Percentiles rank a stretch among this genome's conserved stretches.
phyloP scores from a whole-genome alignment of 2,329 filamentous ascomycete genomes.

The Colletotrichum graminicola region DNA sequence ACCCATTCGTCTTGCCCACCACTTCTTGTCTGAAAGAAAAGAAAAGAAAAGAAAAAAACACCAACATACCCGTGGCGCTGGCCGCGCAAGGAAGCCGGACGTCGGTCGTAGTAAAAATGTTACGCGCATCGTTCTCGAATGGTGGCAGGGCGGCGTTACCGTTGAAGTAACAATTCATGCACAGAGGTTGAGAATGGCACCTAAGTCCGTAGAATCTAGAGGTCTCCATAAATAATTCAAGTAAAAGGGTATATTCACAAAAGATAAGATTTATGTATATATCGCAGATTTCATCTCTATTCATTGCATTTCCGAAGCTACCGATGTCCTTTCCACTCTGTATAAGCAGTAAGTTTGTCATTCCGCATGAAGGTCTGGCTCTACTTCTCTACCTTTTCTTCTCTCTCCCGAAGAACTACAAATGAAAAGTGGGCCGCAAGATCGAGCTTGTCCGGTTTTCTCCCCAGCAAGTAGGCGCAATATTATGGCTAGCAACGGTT shows the following conservation, averaged over 20 bases:
- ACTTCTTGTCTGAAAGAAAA: neutral
- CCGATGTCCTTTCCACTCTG: too few species aligned
- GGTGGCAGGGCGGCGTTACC: neutral
- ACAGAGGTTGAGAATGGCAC: neutral
- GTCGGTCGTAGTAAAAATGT: conserved; percentile 26
- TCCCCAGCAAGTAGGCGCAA: neutral
- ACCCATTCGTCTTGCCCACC: neutral
- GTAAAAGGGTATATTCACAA: neutral
- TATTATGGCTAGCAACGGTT: neutral
- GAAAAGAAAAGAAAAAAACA: too few species aligned
- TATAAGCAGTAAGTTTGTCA: too few species aligned
- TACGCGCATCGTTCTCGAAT: conserved; percentile 30
- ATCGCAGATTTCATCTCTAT: neutral
- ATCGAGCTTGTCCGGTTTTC: neutral
- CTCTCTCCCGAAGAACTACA: too few species aligned
- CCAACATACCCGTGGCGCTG: conserved; percentile 15
- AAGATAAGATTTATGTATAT: neutral
- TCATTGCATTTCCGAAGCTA: neutral
- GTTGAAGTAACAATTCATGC: neutral
- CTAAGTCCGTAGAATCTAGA: conserved; percentile 21
- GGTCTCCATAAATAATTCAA: conserved; percentile 14
- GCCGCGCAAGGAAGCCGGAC: conserved; percentile 10
- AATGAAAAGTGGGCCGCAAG: neutral
- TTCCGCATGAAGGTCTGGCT: neutral
- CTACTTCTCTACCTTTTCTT: too few species aligned